Conservation (phyloP, 768 basidiomycete genomes). For the Nidularia sp. region DNA sequence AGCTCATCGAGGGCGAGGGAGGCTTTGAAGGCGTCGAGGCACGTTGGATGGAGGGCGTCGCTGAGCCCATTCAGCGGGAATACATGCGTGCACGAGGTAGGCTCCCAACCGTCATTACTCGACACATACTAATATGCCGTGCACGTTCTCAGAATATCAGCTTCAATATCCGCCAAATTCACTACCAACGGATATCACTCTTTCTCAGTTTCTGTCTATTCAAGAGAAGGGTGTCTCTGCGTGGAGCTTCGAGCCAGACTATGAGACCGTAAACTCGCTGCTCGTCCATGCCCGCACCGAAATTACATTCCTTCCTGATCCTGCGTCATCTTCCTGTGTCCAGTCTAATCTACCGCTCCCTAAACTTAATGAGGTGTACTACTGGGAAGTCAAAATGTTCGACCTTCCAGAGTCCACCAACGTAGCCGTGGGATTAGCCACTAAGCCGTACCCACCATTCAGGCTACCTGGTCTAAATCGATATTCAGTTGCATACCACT, state of each 20-base stretch:
- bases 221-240: conserved; percentile 99
- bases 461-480: conserved; percentile 83
- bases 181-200: conserved; percentile 94
- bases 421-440: conserved; percentile 91
- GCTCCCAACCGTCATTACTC: conserved; percentile 13
- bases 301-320: conserved; percentile 96
- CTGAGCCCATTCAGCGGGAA: conserved; percentile 59
- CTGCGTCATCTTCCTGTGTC: conserved; percentile 89
- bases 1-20: conserved; percentile 86
- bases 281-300: conserved; percentile 95
- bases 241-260: conserved; percentile 99
- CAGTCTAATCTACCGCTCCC: conserved; percentile 96
- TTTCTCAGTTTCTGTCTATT: conserved; percentile 97
- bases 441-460: conserved; percentile 96
- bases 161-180: conserved; percentile 92
- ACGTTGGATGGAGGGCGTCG: conserved; percentile 86
- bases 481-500: conserved; percentile 92
- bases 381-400: conserved; percentile 99
- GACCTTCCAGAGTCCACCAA: conserved; percentile 86
- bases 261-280: conserved; percentile 88
- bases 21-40: conserved; percentile 90
- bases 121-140: conserved; percentile 5
- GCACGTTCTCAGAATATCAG: conserved; percentile 58
- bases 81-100: conserved; percentile 88
- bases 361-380: conserved; percentile 98